Percentiles rank a stretch among this genome's conserved stretches.
phyloP scores from a whole-genome alignment of 306 rosid species.

The Fagus sylvatica region DNA sequence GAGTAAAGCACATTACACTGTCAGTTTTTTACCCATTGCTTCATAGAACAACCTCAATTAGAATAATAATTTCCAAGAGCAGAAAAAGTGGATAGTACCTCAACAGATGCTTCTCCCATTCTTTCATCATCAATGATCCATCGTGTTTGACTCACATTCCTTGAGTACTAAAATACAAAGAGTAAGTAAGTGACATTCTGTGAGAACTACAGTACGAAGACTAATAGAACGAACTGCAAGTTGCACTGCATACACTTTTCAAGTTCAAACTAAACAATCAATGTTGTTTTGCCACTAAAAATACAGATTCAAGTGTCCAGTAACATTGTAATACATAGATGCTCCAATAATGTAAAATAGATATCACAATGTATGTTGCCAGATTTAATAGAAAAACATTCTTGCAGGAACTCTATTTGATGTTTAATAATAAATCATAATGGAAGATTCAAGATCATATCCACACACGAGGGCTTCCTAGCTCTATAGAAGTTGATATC shows the following conservation, averaged over 20 bases:
- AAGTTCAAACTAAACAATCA: constrained; percentile 11
- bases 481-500: too few relatives aligned
- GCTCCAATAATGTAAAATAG: neutral
- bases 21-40: constrained; percentile 27
- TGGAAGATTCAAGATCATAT: neutral
- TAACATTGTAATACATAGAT: neutral
- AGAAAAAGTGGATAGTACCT: constrained; percentile 49
- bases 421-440: neutral
- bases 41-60: constrained; percentile 16
- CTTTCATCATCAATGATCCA: constrained; percentile 96
- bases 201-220: constrained; percentile 59
- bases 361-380: neutral
- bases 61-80: constrained; percentile 14
- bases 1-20: constrained; percentile 23
- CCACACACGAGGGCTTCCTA: neutral
- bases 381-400: neutral
- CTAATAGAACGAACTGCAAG: constrained; percentile 23
- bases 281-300: neutral
- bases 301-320: neutral
- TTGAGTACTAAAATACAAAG: constrained; percentile 70
- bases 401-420: neutral
- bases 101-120: constrained; percentile 96
- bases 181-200: constrained; percentile 46
- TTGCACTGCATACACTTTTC: constrained; percentile 14
- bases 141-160: constrained; percentile 93